Conservation (phyloP, 2,329 filamentous ascomycete species). For the Chrysosphaeria jannelii region DNA sequence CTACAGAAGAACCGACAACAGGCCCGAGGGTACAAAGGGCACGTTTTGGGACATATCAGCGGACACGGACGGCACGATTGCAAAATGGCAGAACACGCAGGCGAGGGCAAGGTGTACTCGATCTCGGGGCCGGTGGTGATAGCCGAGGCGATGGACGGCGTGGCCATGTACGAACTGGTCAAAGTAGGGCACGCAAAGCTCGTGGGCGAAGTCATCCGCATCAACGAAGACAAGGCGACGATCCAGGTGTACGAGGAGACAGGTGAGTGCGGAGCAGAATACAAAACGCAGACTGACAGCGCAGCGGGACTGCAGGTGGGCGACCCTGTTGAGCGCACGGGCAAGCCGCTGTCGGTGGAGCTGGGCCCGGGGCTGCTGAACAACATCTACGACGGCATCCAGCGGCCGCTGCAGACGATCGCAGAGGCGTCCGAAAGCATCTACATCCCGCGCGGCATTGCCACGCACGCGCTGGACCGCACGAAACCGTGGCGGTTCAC, state of each 20-base stretch:
- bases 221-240: constrained; percentile 80
- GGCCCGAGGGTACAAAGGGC: background rate
- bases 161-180: constrained; percentile 98
- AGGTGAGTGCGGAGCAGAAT: constrained; percentile 21
- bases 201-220: constrained; percentile 92
- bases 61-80: background rate
- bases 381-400: constrained; percentile 98
- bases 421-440: constrained; percentile 53
- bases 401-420: constrained; percentile 74
- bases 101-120: constrained; percentile 7
- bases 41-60: too few relatives aligned
- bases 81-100: constrained; percentile 3
- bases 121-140: constrained; percentile 46
- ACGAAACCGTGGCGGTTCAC: constrained; percentile 92
- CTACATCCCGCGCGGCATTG: constrained; percentile 89
- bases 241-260: constrained; percentile 99
- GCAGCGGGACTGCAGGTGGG: constrained; percentile 81
- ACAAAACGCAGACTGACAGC: background rate
- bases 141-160: constrained; percentile 93
- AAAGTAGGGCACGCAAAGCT: constrained; percentile 77
- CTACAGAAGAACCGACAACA: too few relatives aligned
- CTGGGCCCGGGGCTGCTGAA: constrained; percentile 91
- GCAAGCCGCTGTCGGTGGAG: constrained; percentile 91
- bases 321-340: constrained; percentile 68
- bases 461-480: constrained; percentile 64